Evolutionary conservation across 2,329 filamentous ascomycete genomes (phyloP).

Genomic region (Aspergillus ochraceus): DNA sequence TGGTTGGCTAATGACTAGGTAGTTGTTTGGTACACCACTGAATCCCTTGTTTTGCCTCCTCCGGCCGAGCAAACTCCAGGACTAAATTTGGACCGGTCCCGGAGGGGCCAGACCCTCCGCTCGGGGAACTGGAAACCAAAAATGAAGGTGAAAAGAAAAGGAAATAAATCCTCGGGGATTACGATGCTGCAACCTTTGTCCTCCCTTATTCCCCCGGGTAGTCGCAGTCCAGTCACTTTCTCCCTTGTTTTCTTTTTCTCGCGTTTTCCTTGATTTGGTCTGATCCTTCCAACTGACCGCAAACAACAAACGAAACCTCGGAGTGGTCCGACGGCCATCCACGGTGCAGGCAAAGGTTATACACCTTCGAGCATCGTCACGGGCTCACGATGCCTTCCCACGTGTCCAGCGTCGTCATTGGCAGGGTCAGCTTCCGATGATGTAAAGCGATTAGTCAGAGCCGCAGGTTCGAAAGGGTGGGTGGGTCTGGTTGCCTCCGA

Average conservation of each 20-base stretch:
- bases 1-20: too few species aligned
- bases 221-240: neutral
- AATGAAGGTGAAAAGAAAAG: too few species aligned
- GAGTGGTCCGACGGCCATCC: neutral
- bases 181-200: neutral
- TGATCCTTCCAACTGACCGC: neutral
- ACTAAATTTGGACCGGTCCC: conserved; percentile 13
- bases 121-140: neutral
- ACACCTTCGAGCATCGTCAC: too few species aligned
- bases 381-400: neutral
- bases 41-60: too few species aligned
- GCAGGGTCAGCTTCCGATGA: neutral
- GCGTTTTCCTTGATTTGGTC: neutral
- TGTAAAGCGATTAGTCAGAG: neutral
- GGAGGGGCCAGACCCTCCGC: conserved; percentile 22
- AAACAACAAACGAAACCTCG: neutral
- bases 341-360: neutral
- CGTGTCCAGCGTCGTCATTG: neutral
- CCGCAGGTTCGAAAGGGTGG: neutral
- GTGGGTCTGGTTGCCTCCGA: neutral
- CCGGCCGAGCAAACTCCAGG: neutral
- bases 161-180: neutral
- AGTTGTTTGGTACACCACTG: too few species aligned
- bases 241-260: neutral
- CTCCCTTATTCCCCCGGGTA: neutral